Percentiles rank a stretch among this genome's conserved stretches.
Conservation (phyloP, 805 yeast genomes). For the Yamadazyma akitaensis region DNA sequence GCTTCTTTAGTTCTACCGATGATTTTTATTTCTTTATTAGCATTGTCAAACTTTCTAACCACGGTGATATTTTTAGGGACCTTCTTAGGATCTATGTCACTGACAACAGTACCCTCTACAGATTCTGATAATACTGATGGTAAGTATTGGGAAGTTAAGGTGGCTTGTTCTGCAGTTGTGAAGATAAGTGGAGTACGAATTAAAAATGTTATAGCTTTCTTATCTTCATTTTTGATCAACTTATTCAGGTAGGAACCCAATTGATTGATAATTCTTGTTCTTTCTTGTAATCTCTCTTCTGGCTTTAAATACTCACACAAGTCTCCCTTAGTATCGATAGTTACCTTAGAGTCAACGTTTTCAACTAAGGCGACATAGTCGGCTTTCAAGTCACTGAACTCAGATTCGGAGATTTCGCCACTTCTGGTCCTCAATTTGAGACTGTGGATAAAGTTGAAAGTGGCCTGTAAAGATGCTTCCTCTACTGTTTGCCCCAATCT, state of each 20-base stretch:
- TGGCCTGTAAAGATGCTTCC: constrained; percentile 61
- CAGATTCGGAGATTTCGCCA: constrained; percentile 32
- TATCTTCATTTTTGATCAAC: constrained; percentile 33
- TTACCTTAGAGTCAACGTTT: constrained; percentile 42
- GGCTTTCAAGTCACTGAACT: constrained; percentile 16
- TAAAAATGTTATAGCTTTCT: constrained; percentile 39
- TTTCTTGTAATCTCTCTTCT: constrained; percentile 21
- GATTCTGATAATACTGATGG: constrained; percentile 56
- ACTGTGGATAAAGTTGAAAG: constrained; percentile 47
- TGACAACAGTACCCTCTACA: constrained; percentile 39
- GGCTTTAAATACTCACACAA: constrained; percentile 38
- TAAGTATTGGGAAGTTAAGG: constrained; percentile 47
- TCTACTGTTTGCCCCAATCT: constrained; percentile 53
- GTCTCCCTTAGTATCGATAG: constrained; percentile 45
- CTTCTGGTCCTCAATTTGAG: constrained; percentile 38
- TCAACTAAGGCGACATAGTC: constrained; percentile 37
- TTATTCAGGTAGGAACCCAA: constrained; percentile 23
- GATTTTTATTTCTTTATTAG: constrained; percentile 47
- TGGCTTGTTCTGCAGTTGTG: constrained; percentile 29
- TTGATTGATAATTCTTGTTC: constrained; percentile 18
- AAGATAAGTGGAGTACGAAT: constrained; percentile 44
- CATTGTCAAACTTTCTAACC: constrained; percentile 60
- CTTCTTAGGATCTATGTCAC: constrained; percentile 36
- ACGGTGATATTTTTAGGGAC: constrained; percentile 46
- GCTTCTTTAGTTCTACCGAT: constrained; percentile 55